Conservation (phyloP, 2,329 filamentous ascomycete species). For the Pseudogymnoascus sp. region DNA sequence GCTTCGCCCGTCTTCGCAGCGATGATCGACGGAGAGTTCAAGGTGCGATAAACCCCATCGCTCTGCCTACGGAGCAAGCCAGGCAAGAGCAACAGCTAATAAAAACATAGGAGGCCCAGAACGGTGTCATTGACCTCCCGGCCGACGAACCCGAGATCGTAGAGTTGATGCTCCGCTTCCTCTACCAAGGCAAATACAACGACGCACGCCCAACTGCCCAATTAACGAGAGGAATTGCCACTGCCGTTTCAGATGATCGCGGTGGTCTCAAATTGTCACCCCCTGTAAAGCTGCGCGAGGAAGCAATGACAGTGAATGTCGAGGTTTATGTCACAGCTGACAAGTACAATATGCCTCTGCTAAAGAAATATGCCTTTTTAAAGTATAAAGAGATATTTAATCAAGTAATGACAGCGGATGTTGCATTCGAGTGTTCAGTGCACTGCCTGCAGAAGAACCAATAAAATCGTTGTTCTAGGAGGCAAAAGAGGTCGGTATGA, state of each 20-base stretch:
- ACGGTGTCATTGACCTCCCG: not conserved
- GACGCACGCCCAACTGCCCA: not conserved
- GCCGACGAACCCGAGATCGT: not conserved
- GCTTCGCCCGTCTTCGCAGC: not conserved
- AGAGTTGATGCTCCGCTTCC: not conserved
- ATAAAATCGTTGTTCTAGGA: not conserved
- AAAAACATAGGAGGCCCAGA: not conserved
- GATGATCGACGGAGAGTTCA: not conserved
- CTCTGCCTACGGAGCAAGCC: not conserved
- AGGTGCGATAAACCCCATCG: not conserved
- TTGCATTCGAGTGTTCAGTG: not conserved
- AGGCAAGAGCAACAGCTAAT: not conserved
- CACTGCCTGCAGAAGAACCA: not conserved
- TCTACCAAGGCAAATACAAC: not conserved
- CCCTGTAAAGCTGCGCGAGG: not conserved
- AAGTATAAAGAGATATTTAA: not conserved
- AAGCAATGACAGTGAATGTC: not conserved
- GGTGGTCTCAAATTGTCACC: not conserved
- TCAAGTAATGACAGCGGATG: not conserved
- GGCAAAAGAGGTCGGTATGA: not conserved
- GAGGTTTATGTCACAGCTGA: not conserved
- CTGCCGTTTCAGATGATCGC: not conserved
- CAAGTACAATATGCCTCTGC: not conserved
- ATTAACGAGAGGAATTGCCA: not conserved
- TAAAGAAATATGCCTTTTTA: not conserved